Evolutionary conservation across 1,139 yeast genomes (phyloP), one percentile per base, ranked within the genome.

Genomic region (Geotrichum histeridarum): DNA sequence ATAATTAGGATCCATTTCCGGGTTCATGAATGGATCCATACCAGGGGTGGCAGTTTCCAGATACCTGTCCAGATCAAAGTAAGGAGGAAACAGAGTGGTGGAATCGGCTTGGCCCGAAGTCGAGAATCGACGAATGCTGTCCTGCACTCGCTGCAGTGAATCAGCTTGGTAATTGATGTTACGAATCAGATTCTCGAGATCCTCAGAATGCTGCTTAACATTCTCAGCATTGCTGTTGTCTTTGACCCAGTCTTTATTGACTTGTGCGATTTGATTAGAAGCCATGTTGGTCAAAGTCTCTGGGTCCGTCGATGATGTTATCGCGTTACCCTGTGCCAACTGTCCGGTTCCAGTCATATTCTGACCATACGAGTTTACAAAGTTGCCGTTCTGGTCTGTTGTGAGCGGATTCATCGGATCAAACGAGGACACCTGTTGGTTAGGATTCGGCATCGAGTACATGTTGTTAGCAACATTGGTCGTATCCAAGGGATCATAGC

Each of bases 81-180:
- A 11, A 18, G 39, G 38, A 22, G 14, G 30, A 12, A 32, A 15
- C 18, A 8, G 39, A 6, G 39, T 22, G 12, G 12, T 44, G 8
- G 27, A 22, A n/a, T n/a, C 37, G 3, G 14, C 39, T 30, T 44
- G 31, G 17, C 31, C 36, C 30, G 32, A 48, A 2, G 65, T 63
- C 14, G 57, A 59, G 44, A 63, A 59, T 41, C 57, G 56, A 37
- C 61, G 59, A 12, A 70, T 62, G 70, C 70, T 66, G 46, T 70
- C 71, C 54, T 70, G 70, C 5, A 71, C 69, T 39, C 61, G 64
- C 55, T 69, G 68, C 31, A 71, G 59, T 4, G 70, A 63, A 41
- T 55, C 56, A 27, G 68, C 72, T 45, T 70, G 71, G 22, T 61
- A 50, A 11, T 65, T 67, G 31, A 71, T 53, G 35, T 47, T 52